A percentile compares a stretch with the other conserved stretches of the same genome.
These are phyloP conservation scores for Aspergillus homomorphus DNA, from an alignment of 495 filamentous ascomycete species.

Conservation along the genomic window DNA sequence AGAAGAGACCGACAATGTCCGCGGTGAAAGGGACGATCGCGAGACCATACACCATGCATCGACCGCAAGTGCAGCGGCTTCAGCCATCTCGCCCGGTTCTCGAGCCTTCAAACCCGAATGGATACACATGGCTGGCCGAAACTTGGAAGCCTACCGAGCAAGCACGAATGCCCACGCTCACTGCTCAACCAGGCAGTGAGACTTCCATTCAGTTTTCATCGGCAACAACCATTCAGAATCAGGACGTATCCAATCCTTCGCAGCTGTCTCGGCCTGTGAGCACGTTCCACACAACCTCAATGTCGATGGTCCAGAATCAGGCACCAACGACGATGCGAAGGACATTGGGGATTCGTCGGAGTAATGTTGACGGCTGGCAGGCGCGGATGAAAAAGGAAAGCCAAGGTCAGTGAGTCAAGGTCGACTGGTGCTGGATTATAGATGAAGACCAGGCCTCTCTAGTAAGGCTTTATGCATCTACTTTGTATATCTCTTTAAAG, in stretches of 20 bases:
- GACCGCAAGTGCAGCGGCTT: slow-evolving; percentile 37
- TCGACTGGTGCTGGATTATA: background rate
- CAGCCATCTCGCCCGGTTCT: slow-evolving; percentile 37
- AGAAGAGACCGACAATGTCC: slow-evolving; percentile 7
- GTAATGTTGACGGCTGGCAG: slow-evolving; percentile 53
- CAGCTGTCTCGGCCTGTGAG: slow-evolving; percentile 33
- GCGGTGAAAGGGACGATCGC: slow-evolving; percentile 19
- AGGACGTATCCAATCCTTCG: slow-evolving; percentile 13
- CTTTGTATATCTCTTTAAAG: too few species aligned
- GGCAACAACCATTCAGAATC: slow-evolving; percentile 27
- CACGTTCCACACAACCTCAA: slow-evolving; percentile 54
- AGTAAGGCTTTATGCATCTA: too few species aligned
- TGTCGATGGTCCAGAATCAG: slow-evolving; percentile 40
- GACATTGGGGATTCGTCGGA: slow-evolving; percentile 58
- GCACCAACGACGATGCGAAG: slow-evolving; percentile 32
- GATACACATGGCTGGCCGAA: slow-evolving; percentile 43
- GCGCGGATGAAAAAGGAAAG: slow-evolving; percentile 43
- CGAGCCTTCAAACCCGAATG: slow-evolving; percentile 35
- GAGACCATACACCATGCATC: slow-evolving; percentile 30
- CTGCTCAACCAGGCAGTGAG: slow-evolving; percentile 6
- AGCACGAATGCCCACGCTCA: slow-evolving; percentile 19
- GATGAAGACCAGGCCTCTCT: too few species aligned
- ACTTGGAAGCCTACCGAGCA: slow-evolving; percentile 21
- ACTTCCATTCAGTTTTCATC: slow-evolving; percentile 8
- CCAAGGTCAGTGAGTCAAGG: slow-evolving; percentile 3